Evolutionary conservation across 371 early-diverging fungal species (phyloP).

Genomic region (Zychaea mexicana): DNA sequence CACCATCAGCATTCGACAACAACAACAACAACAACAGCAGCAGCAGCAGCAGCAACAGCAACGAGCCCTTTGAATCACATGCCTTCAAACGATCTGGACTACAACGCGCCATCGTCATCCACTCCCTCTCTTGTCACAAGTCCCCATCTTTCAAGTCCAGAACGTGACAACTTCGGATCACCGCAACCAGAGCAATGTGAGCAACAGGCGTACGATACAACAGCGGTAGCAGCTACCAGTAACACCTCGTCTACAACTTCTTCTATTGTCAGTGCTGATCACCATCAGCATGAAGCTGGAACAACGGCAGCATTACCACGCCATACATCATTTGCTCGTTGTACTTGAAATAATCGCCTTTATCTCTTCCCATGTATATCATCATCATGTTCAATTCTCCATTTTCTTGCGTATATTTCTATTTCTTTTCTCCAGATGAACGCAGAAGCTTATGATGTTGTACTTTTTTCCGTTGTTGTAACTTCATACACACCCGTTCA

Average conservation of each 20-base stretch:
- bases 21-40: constrained; percentile 2
- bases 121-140: constrained; percentile 12
- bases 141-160: constrained; percentile 15
- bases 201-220: no score
- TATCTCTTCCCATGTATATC: background rate
- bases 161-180: constrained; percentile 2
- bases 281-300: background rate
- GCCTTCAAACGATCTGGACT: constrained; percentile 4
- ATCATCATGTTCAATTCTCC: background rate
- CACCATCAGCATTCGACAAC: constrained; percentile 4
- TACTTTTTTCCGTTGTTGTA: no score
- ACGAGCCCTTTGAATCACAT: constrained; percentile 6
- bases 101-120: constrained; percentile 4
- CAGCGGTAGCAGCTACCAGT: background rate
- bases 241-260: background rate
- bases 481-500: no score
- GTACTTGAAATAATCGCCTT: background rate
- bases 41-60: constrained; percentile 8
- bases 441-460: no score
- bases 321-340: background rate
- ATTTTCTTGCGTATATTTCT: background rate
- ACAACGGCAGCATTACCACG: background rate
- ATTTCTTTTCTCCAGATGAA: background rate
- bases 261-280: background rate
- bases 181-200: constrained; percentile 2